Percentiles rank a stretch among this genome's conserved stretches.
Conservation (phyloP, 164 flowering plant species). For the Akebia trifoliata region DNA sequence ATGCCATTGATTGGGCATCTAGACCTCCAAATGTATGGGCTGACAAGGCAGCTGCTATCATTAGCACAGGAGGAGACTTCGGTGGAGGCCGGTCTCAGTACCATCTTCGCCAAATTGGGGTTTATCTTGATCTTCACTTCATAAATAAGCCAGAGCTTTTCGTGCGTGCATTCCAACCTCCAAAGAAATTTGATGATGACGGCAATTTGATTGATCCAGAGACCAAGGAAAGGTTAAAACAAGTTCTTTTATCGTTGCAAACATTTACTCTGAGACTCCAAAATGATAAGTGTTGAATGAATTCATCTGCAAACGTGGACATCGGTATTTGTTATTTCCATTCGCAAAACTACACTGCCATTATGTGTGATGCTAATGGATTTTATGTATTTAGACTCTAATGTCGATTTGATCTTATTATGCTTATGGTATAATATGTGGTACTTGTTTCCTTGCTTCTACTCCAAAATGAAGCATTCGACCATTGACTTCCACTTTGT, state of each 20-base stretch:
- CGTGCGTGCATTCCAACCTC: slow-evolving; percentile 52
- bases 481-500: too few relatives aligned
- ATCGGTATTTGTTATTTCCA: too few relatives aligned
- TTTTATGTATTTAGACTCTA: too few relatives aligned
- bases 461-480: too few relatives aligned
- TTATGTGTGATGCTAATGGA: too few relatives aligned
- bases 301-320: too few relatives aligned
- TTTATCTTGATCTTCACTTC: slow-evolving; percentile 78
- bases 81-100: slow-evolving; percentile 66
- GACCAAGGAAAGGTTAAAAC: slow-evolving; percentile 36
- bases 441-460: too few relatives aligned
- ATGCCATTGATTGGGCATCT: slow-evolving; percentile 95
- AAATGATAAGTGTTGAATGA: slow-evolving; percentile 20
- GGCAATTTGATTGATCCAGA: slow-evolving; percentile 57
- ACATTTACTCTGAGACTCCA: slow-evolving; percentile 53
- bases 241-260: slow-evolving; percentile 48
- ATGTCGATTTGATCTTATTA: too few relatives aligned
- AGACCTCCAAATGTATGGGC: slow-evolving; percentile 86
- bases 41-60: slow-evolving; percentile 79
- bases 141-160: slow-evolving; percentile 75
- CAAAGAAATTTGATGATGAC: slow-evolving; percentile 57
- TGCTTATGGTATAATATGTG: too few relatives aligned
- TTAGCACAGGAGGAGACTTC: slow-evolving; percentile 61
- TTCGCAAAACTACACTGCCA: background rate
- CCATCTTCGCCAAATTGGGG: slow-evolving; percentile 87